phyloP scores from a whole-genome alignment of 2,329 filamentous ascomycete genomes.

The Fusarium protoensiforme region DNA sequence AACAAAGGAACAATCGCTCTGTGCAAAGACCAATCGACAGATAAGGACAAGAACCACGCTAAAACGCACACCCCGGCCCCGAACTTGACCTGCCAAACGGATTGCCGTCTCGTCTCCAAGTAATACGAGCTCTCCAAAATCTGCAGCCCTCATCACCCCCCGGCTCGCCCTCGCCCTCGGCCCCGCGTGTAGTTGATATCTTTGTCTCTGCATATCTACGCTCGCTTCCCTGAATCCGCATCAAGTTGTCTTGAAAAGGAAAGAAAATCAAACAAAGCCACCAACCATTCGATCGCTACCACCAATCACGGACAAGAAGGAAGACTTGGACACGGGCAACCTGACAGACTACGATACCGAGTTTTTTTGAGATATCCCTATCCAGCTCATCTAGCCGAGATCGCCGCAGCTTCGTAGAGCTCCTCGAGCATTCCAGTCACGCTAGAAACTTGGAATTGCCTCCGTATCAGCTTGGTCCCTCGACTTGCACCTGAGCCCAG shows the following conservation, averaged over 20 bases:
- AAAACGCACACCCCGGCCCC: slow-evolving; percentile 15
- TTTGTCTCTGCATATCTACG: slow-evolving; percentile 43
- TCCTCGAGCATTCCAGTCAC: slow-evolving; percentile 23
- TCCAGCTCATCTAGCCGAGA: slow-evolving; percentile 19
- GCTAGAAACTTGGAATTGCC: slow-evolving; percentile 29
- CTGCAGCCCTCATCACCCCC: slow-evolving; percentile 19
- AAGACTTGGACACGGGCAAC: slow-evolving; percentile 24
- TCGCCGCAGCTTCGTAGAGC: slow-evolving; percentile 35
- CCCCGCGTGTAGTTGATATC: slow-evolving; percentile 34
- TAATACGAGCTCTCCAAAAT: slow-evolving; percentile 25
- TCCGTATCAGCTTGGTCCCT: slow-evolving; percentile 28
- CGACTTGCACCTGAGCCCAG: slow-evolving; percentile 15
- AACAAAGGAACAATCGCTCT: slow-evolving; percentile 30
- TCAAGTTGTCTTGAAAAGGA: slow-evolving; percentile 27
- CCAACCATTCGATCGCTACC: slow-evolving; percentile 52
- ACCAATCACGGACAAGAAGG: slow-evolving; percentile 24
- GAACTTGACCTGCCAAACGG: slow-evolving; percentile 16
- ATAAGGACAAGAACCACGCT: slow-evolving; percentile 29
- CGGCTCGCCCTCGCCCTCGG: slow-evolving; percentile 27
- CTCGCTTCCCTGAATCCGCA: slow-evolving; percentile 45
- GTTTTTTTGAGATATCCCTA: slow-evolving; percentile 23
- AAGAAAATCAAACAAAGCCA: slow-evolving; percentile 35
- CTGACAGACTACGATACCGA: slow-evolving; percentile 9
- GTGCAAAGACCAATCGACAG: slow-evolving; percentile 29
- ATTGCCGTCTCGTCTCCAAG: slow-evolving; percentile 24